Base-by-base conservation (phyloP, 805 yeast species). In the Wickerhamiella azymoides region DNA sequence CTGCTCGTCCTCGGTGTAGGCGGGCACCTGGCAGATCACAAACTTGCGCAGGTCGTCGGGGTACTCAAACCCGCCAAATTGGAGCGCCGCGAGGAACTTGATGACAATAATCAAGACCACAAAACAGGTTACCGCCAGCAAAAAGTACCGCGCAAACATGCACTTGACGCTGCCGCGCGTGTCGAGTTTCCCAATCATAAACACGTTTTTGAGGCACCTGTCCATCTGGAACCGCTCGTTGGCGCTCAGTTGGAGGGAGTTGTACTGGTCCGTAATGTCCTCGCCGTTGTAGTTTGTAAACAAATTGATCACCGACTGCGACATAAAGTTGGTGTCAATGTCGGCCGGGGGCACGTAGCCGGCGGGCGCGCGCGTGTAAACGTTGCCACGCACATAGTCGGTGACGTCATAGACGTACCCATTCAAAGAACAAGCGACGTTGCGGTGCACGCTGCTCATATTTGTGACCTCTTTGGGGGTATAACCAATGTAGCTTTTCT, bases 1-100 rank as follows among this genome's bases (percentile, higher is more conserved):
- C 7, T 57, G 66, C 53, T 70, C 77, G 54, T 73, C 80, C 57
- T 76, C 81, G 9, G 80, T 74, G 55, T 76, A 76, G 39, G 76
- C 77, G 2, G 81, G 78, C 11, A 76, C 72, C 51, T 67, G 70
- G 45, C 67, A 62, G 21, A 66, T 64, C 38, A 66, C 57, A 43
- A 66, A 67, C 47, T 58, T 54, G 46, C 66, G 67, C 10, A 65
- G 50, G 24, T 63, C 66, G 18, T 67, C 70, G 2, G 70, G 68
- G 28, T 51, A 52, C 25, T 52, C 54, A 44, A 50, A 57, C 39
- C 57, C 48, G 9, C 62, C 57, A 45, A 66, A 66, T 46, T 66
- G 70, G 40, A 66, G 48, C 1, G 70, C 70, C 2, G 70, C 69
- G 14, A 65, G 11, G 49, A 67, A 67, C 52, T 66, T 66, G 49